These are phyloP conservation scores for Termitomyces heimii DNA, from an alignment of 768 basidiomycete genomes.

Conservation along the genomic window DNA sequence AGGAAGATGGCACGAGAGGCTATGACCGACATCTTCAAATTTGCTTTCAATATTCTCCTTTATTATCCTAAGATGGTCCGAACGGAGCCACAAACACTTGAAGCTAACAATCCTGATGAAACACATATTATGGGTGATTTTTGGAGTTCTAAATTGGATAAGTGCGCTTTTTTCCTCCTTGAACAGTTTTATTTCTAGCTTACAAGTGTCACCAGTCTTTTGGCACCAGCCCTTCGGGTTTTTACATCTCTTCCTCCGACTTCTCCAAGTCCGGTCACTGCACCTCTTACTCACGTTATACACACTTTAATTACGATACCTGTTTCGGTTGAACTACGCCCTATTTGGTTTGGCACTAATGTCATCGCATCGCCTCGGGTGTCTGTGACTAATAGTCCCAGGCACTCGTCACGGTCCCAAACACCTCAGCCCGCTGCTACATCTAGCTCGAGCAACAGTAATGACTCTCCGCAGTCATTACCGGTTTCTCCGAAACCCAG, in stretches of 20 bases:
- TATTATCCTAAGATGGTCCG: conserved; percentile 71
- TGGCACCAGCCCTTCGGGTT: conserved; percentile 64
- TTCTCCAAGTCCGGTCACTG: conserved; percentile 56
- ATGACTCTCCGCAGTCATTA: conserved; percentile 28
- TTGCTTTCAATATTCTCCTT: conserved; percentile 73
- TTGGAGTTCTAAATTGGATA: conserved; percentile 70
- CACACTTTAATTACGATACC: conserved; percentile 81
- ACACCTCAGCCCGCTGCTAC: conserved; percentile 22
- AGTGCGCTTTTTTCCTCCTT: conserved; percentile 33
- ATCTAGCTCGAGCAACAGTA: conserved; percentile 29
- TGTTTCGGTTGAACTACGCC: conserved; percentile 45
- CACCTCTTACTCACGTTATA: conserved; percentile 77
- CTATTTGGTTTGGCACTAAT: conserved; percentile 54
- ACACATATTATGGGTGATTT: conserved; percentile 60
- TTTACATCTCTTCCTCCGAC: conserved; percentile 63
- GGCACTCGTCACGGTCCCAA: conserved; percentile 26
- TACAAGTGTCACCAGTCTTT: conserved; percentile 44
- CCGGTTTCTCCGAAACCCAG: conserved; percentile 29
- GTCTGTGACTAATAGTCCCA: conserved; percentile 28
- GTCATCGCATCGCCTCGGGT: conserved; percentile 25
- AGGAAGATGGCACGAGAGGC: conserved; percentile 62
- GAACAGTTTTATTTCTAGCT: not conserved
- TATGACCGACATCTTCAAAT: conserved; percentile 77
- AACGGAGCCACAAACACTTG: conserved; percentile 37
- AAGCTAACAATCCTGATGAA: conserved; percentile 21